These are phyloP conservation scores for Tephrocybe sp. DNA, from an alignment of 768 basidiomycete species.

Conservation along the genomic window DNA sequence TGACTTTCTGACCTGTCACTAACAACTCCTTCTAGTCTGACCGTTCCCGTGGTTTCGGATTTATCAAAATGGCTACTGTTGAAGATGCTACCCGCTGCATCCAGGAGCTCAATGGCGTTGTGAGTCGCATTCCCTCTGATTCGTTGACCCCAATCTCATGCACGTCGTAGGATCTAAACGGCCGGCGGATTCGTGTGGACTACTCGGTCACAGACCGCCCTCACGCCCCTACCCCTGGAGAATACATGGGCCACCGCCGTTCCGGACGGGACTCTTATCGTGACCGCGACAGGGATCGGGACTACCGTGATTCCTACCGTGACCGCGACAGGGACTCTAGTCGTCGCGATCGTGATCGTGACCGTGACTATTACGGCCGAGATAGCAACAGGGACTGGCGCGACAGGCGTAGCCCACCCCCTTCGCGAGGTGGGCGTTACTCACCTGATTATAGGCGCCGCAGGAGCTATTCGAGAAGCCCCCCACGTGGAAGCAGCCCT, in stretches of 20 bases:
- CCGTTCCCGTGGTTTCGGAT: slow-evolving; percentile 96
- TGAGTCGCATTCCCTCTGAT: slow-evolving; percentile 37
- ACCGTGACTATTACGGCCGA: slow-evolving; percentile 64
- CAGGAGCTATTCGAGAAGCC: slow-evolving; percentile 77
- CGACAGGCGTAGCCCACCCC: slow-evolving; percentile 74
- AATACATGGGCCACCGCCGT: slow-evolving; percentile 94
- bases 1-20: slow-evolving; percentile 8
- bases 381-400: slow-evolving; percentile 69
- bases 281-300: slow-evolving; percentile 33
- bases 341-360: slow-evolving; percentile 48
- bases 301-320: slow-evolving; percentile 40
- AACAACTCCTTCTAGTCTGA: slow-evolving; percentile 59
- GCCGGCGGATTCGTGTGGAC: slow-evolving; percentile 94
- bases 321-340: slow-evolving; percentile 55
- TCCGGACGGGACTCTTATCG: slow-evolving; percentile 37
- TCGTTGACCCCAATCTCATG: neutral
- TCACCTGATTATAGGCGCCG: slow-evolving; percentile 77
- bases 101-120: slow-evolving; percentile 87
- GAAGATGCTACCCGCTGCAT: slow-evolving; percentile 89
- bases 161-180: slow-evolving; percentile 76
- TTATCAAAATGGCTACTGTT: slow-evolving; percentile 89
- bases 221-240: slow-evolving; percentile 94
- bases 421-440: slow-evolving; percentile 60
- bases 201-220: slow-evolving; percentile 93
- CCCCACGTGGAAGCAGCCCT: slow-evolving; percentile 68